Conservation (phyloP, 768 basidiomycete genomes). For the Tylopilus plumbeoviolaceoides region DNA sequence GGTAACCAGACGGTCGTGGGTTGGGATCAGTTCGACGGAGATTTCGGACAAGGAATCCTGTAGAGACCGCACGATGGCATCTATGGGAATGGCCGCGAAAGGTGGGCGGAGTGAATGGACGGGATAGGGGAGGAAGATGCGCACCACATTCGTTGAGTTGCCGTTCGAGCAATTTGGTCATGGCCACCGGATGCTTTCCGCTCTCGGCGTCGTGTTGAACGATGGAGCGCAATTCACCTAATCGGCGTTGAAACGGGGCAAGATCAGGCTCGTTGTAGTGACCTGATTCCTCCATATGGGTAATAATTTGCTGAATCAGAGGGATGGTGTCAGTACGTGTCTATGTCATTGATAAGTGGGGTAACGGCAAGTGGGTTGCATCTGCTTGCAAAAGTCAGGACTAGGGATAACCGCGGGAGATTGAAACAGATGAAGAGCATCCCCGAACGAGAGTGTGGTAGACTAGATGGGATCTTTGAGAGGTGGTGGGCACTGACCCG, state of each 20-base stretch:
- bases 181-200: slow-evolving; percentile 78
- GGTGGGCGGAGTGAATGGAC: background rate
- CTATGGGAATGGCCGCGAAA: slow-evolving; percentile 34
- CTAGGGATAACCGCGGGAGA: slow-evolving; percentile 8
- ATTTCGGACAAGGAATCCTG: slow-evolving; percentile 83
- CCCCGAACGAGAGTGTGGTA: background rate
- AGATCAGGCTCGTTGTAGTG: slow-evolving; percentile 93
- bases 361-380: slow-evolving; percentile 13
- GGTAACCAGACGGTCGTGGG: slow-evolving; percentile 85
- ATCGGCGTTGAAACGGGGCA: slow-evolving; percentile 77
- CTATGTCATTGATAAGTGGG: slow-evolving; percentile 16
- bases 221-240: slow-evolving; percentile 80
- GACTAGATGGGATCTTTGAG: background rate
- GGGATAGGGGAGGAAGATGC: slow-evolving; percentile 29
- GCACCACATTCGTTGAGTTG: slow-evolving; percentile 90
- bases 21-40: slow-evolving; percentile 83
- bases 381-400: slow-evolving; percentile 24
- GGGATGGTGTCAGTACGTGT: slow-evolving; percentile 24
- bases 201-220: slow-evolving; percentile 78
- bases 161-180: slow-evolving; percentile 85
- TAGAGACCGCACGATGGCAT: slow-evolving; percentile 72
- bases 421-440: slow-evolving; percentile 1
- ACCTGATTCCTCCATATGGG: slow-evolving; percentile 93
- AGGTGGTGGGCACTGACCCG: slow-evolving; percentile 56
- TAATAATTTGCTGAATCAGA: slow-evolving; percentile 75